phyloP scores from a whole-genome alignment of 2,329 filamentous ascomycete genomes.

The Podosphaera aphanis region DNA sequence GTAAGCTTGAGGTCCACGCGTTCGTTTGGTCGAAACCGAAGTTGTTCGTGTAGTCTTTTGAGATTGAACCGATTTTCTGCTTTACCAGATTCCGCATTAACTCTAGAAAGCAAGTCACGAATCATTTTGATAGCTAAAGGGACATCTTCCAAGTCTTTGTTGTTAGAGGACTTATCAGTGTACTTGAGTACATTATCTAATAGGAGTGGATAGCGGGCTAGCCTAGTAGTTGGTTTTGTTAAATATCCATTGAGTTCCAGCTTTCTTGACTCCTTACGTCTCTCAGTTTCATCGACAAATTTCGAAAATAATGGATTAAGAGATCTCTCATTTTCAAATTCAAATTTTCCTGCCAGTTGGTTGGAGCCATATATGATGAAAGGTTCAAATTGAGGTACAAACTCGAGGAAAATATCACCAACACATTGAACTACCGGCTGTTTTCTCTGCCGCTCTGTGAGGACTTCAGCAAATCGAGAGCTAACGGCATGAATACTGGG shows the following conservation, averaged over 20 bases:
- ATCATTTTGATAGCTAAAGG: constrained; percentile 74
- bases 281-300: constrained; percentile 90
- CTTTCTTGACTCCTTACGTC: constrained; percentile 88
- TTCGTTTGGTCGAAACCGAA: constrained; percentile 76
- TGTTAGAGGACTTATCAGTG: constrained; percentile 49
- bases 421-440: constrained; percentile 70
- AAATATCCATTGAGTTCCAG: constrained; percentile 92
- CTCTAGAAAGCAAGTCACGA: constrained; percentile 61
- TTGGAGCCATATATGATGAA: constrained; percentile 94
- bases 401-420: constrained; percentile 85
- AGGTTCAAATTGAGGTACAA: constrained; percentile 74
- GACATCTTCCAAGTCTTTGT: constrained; percentile 74
- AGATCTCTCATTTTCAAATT: constrained; percentile 88
- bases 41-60: constrained; percentile 69
- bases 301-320: constrained; percentile 64
- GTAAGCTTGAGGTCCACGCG: constrained; percentile 85
- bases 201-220: constrained; percentile 80
- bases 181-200: constrained; percentile 82
- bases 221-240: constrained; percentile 85
- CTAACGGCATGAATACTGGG: constrained; percentile 72
- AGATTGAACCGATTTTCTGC: constrained; percentile 95
- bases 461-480: constrained; percentile 61
- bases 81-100: constrained; percentile 89
- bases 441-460: constrained; percentile 80
- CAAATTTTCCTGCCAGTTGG: constrained; percentile 89